A percentile compares a stretch with the other conserved stretches of the same genome.
These are phyloP conservation scores for Trichoderma erinaceum DNA, from an alignment of 495 filamentous ascomycete species.

Conservation along the genomic window DNA sequence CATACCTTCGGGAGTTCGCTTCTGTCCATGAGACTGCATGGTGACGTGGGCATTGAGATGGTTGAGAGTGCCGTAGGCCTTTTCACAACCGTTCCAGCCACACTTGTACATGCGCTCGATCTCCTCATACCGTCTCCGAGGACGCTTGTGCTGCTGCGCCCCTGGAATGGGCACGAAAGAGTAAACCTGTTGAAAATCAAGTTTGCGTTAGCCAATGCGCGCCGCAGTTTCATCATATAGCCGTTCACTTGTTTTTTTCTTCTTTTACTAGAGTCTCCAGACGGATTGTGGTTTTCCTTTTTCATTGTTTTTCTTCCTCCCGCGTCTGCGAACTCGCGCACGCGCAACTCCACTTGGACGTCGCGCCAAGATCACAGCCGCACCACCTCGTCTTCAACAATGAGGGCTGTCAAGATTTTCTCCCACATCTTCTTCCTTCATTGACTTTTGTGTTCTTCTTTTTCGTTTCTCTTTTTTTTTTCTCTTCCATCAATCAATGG, in stretches of 20 bases:
- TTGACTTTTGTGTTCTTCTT: neutral
- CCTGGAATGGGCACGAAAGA: slow-evolving; percentile 98
- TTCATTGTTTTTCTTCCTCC: no score
- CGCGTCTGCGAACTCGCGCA: no score
- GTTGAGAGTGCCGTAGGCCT: slow-evolving; percentile 94
- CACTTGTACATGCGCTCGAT: slow-evolving; percentile 99
- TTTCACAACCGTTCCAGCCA: slow-evolving; percentile 96
- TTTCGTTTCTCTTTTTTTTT: neutral
- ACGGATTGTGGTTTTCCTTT: no score
- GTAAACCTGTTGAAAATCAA: slow-evolving; percentile 63
- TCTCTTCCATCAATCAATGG: neutral
- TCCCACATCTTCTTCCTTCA: no score
- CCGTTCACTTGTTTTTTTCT: neutral
- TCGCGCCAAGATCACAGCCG: no score
- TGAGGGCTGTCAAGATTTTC: no score
- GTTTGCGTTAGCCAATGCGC: slow-evolving; percentile 19
- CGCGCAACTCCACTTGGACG: no score
- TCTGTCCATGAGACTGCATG: slow-evolving; percentile 91
- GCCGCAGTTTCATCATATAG: neutral
- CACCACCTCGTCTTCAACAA: no score
- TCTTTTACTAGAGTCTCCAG: neutral
- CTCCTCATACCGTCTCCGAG: slow-evolving; percentile 90
- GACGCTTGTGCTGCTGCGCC: slow-evolving; percentile 94
- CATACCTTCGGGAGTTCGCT: slow-evolving; percentile 95
- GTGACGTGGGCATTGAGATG: slow-evolving; percentile 96